Percentiles rank a stretch among this genome's conserved stretches.
phyloP scores from a whole-genome alignment of 805 yeast genomes.

The Scheffersomyces spartinae region DNA sequence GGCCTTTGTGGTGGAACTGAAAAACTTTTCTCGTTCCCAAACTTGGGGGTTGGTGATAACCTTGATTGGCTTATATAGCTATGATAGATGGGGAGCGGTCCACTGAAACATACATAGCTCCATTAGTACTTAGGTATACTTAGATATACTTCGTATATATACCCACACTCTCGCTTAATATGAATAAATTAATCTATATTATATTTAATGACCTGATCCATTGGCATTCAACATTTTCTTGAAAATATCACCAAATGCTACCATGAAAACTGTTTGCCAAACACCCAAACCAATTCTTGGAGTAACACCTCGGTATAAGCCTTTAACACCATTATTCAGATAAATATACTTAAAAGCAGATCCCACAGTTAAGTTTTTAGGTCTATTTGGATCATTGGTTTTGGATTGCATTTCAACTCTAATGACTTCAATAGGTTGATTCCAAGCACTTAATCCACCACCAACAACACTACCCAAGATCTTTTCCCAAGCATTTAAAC shows the following conservation, averaged over 20 bases:
- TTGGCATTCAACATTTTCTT: slow-evolving; percentile 30
- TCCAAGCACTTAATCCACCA: slow-evolving; percentile 98
- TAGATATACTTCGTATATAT: neutral
- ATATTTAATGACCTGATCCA: slow-evolving; percentile 22
- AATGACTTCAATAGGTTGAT: slow-evolving; percentile 96
- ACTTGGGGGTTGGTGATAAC: slow-evolving; percentile 28
- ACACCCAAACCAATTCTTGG: slow-evolving; percentile 95
- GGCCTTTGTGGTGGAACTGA: slow-evolving; percentile 55
- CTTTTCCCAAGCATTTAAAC: slow-evolving; percentile 68
- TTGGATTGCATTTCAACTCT: slow-evolving; percentile 97
- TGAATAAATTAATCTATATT: neutral
- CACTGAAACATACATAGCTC: neutral
- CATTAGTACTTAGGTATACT: neutral
- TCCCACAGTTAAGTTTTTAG: slow-evolving; percentile 73
- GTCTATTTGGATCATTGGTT: slow-evolving; percentile 91
- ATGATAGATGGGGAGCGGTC: slow-evolving; percentile 28
- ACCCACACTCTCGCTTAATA: neutral
- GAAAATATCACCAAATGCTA: slow-evolving; percentile 86
- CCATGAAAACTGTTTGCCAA: slow-evolving; percentile 99
- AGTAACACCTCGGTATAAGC: slow-evolving; percentile 91
- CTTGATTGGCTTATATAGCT: slow-evolving; percentile 27
- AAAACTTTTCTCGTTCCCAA: no score
- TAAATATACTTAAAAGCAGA: slow-evolving; percentile 78
- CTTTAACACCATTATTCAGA: slow-evolving; percentile 70
- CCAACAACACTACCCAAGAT: slow-evolving; percentile 80